A percentile compares a stretch with the other conserved stretches of the same genome.
Evolutionary conservation across 768 basidiomycete genomes (phyloP).

Genomic region (Bullera alba): DNA sequence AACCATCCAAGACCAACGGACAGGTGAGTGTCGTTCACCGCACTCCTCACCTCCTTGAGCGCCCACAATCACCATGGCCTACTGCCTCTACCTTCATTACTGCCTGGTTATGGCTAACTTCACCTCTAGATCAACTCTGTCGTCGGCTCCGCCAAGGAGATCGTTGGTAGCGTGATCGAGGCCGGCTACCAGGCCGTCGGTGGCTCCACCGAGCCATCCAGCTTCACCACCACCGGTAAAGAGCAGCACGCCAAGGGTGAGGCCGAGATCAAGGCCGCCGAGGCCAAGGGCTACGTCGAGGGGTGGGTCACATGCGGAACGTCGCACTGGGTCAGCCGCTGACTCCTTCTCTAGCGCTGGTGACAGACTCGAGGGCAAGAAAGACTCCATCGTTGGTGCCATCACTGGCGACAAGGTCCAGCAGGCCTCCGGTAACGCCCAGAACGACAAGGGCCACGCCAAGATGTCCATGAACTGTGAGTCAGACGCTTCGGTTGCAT

Average conservation of each 20-base stretch:
- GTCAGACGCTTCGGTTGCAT: background rate
- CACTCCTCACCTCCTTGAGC: background rate
- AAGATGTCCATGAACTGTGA: background rate
- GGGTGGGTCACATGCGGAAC: too few species aligned
- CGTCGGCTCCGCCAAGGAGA: slow-evolving; percentile 40
- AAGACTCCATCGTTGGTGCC: slow-evolving; percentile 42
- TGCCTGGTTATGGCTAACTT: too few species aligned
- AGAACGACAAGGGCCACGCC: slow-evolving; percentile 24
- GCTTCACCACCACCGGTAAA: slow-evolving; percentile 40
- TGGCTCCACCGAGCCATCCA: slow-evolving; percentile 38
- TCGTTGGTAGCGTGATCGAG: slow-evolving; percentile 36
- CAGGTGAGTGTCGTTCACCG: slow-evolving; percentile 29
- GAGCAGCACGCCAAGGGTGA: slow-evolving; percentile 44
- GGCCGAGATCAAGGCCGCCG: slow-evolving; percentile 44
- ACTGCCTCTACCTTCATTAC: background rate
- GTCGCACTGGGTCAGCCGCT: background rate
- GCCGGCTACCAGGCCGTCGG: slow-evolving; percentile 37
- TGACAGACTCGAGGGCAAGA: slow-evolving; percentile 43
- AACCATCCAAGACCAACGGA: slow-evolving; percentile 44
- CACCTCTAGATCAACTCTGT: slow-evolving; percentile 40
- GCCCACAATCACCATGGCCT: slow-evolving; percentile 68
- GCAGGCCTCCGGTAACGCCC: slow-evolving; percentile 37
- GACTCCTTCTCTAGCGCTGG: slow-evolving; percentile 18
- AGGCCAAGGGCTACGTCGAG: slow-evolving; percentile 44
- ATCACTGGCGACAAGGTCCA: slow-evolving; percentile 43